Percentiles rank a stretch among this genome's conserved stretches.
Evolutionary conservation across 345 rosid species (phyloP).

Genomic region (Clarkia xantiana): DNA sequence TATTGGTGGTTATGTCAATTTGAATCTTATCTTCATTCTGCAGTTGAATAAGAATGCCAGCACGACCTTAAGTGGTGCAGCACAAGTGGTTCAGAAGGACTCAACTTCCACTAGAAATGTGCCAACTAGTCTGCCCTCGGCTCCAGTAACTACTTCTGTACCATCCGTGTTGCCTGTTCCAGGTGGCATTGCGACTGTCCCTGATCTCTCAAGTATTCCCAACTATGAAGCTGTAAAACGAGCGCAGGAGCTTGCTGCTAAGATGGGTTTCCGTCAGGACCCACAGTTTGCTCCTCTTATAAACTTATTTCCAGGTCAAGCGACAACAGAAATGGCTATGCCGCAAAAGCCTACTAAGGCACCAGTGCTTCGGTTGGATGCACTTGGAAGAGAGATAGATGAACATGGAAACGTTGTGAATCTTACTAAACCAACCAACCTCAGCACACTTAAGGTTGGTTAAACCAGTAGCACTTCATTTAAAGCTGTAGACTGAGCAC

Average conservation of each 20-base stretch:
- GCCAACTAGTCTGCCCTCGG: conserved; percentile 16
- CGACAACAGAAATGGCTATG: conserved; percentile 31
- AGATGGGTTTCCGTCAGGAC: conserved; percentile 76
- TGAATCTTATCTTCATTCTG: conserved; percentile 14
- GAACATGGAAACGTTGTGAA: conserved; percentile 86
- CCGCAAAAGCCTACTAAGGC: conserved; percentile 76
- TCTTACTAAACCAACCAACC: conserved; percentile 72
- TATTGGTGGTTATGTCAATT: background rate
- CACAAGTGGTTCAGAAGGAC: conserved; percentile 10
- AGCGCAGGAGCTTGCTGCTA: conserved; percentile 81
- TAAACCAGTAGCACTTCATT: background rate
- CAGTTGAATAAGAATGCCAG: conserved; percentile 38
- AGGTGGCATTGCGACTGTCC: conserved; percentile 16
- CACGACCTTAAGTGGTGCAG: conserved; percentile 27
- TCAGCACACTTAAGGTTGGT: conserved; percentile 87
- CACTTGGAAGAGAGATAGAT: conserved; percentile 91
- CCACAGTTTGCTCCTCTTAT: conserved; percentile 58
- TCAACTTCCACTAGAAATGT: conserved; percentile 11
- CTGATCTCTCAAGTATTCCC: conserved; percentile 23
- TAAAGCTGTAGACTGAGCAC: background rate
- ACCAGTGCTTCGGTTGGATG: conserved; percentile 83
- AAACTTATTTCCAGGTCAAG: conserved; percentile 64
- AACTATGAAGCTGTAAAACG: conserved; percentile 70
- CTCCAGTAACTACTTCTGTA: conserved; percentile 17
- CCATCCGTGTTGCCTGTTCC: conserved; percentile 24